Base-by-base conservation (phyloP, 2,329 filamentous ascomycete genomes). In the Botrytis galanthina region DNA sequence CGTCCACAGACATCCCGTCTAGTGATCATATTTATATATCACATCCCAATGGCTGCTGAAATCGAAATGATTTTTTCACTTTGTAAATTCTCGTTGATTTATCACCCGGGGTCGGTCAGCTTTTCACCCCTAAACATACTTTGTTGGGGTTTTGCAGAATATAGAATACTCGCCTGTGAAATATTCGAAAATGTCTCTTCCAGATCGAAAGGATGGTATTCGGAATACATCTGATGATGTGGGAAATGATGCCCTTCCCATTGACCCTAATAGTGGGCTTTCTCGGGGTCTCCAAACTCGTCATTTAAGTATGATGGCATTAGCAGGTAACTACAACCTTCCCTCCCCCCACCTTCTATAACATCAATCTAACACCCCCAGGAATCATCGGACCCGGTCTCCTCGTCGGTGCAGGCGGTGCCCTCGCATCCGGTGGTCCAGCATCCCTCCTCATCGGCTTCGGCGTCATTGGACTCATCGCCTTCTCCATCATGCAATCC, bases 371-470 rank as follows among this genome's bases (percentile, higher is more conserved):
- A n/a, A 68, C 26, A 16, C n/a, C 26, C 2, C 2, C 35, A 68
- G 66, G 66, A 57, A 88, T 87, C 74, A 88, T 88, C 74, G 92
- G 92, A 0, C 91, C 92, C 6, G 92, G 92, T 35, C 84, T 94
- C 59, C 86, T 94, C 4, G 89, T 94, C 71, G 92, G 92, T 26
- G 87, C 90, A 3, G 92, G 92, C 51, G 89, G 90, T 64, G 92
- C 92, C 0, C 83, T 95, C 37, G 85, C 87, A 20, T 87, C 86
- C 60, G 92, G 91, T 72, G 92, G 92, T 0, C 92, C 92, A 26
- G 92, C 91, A 0, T 89, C 91, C 0, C 82, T 93, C 67, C 81
- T 94, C 51, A 93, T 94, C 78, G 92, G 92, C 1, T 95, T 94
- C 76, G 88, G 86, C 16, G 83, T 93, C 42, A 91, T 93, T 76